A percentile compares a stretch with the other conserved stretches of the same genome.
phyloP scores from a whole-genome alignment of 805 yeast genomes.

The Metschnikowia corniflorae region DNA sequence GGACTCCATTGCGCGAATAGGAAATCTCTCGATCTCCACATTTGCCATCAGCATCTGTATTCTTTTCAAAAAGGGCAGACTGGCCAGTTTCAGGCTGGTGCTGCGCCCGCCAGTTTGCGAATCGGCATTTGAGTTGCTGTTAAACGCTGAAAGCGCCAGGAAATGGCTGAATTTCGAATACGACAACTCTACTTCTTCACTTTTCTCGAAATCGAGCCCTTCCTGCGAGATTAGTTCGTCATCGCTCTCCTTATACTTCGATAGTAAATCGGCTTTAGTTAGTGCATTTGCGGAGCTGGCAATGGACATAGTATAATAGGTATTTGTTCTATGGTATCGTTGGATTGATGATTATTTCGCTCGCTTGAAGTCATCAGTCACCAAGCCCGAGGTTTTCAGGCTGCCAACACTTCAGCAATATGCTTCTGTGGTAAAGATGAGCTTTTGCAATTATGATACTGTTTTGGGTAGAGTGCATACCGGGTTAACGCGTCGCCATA shows the following conservation, averaged over 20 bases:
- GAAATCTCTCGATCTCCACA: conserved; percentile 11
- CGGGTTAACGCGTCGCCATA: no score
- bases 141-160: conserved; percentile 22
- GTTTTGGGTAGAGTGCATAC: no score
- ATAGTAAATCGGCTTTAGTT: conserved; percentile 10
- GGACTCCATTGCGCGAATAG: conserved; percentile 2
- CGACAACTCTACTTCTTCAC: conserved; percentile 28
- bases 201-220: conserved; percentile 27
- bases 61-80: conserved; percentile 29
- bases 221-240: conserved; percentile 20
- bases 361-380: no score
- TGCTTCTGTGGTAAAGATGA: no score
- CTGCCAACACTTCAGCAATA: no score
- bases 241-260: conserved; percentile 12
- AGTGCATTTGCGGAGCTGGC: no score
- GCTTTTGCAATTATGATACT: no score
- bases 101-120: conserved; percentile 4
- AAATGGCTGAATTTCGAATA: conserved; percentile 37
- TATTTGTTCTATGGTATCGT: no score
- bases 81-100: conserved; percentile 1
- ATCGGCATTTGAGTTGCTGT: conserved; percentile 3
- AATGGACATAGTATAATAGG: no score
- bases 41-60: conserved; percentile 21
- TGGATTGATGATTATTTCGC: no score
- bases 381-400: no score